Conservation (phyloP, 83 land plant species). For the Diphasiastrum complanatum region DNA sequence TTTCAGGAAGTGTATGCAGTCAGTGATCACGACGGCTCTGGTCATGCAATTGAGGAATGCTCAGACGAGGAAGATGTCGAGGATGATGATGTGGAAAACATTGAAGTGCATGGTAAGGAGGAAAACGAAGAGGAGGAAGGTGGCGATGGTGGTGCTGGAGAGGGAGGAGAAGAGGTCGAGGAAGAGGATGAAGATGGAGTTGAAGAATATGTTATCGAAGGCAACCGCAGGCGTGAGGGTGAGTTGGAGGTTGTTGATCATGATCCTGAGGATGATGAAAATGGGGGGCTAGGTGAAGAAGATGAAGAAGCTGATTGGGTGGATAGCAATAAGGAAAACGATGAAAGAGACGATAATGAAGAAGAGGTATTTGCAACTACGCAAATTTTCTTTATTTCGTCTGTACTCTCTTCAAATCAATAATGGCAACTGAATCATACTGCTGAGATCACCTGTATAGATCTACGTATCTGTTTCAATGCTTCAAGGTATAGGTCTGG, state of each 20-base stretch:
- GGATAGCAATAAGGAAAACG: constrained; percentile 36
- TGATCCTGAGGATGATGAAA: constrained; percentile 38
- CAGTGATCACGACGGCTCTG: constrained; percentile 20
- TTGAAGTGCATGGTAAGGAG: constrained; percentile 11
- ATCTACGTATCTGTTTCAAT: too few species aligned
- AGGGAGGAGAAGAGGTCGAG: constrained; percentile 53
- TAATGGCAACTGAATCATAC: too few species aligned
- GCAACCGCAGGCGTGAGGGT: constrained; percentile 31
- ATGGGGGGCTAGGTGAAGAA: constrained; percentile 33
- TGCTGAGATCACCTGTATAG: too few species aligned
- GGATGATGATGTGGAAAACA: constrained; percentile 44
- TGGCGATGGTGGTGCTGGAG: constrained; percentile 45
- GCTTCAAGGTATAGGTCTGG: too few species aligned
- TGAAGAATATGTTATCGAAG: constrained; percentile 12
- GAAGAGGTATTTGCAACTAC: constrained; percentile 19
- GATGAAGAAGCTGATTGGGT: constrained; percentile 7
- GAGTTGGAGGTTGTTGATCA: constrained; percentile 41
- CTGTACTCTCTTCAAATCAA: too few species aligned
- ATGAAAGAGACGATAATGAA: constrained; percentile 40
- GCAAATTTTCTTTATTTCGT: too few species aligned
- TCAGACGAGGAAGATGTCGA: constrained; percentile 43
- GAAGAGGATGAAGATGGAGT: constrained; percentile 41
- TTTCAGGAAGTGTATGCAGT: constrained; percentile 6
- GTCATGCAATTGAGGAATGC: constrained; percentile 22
- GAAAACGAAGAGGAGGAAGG: constrained; percentile 42